A percentile compares a stretch with the other conserved stretches of the same genome.
Evolutionary conservation across 1,284 basidiomycete genomes (phyloP).

Genomic region (Marasmius fiardii): DNA sequence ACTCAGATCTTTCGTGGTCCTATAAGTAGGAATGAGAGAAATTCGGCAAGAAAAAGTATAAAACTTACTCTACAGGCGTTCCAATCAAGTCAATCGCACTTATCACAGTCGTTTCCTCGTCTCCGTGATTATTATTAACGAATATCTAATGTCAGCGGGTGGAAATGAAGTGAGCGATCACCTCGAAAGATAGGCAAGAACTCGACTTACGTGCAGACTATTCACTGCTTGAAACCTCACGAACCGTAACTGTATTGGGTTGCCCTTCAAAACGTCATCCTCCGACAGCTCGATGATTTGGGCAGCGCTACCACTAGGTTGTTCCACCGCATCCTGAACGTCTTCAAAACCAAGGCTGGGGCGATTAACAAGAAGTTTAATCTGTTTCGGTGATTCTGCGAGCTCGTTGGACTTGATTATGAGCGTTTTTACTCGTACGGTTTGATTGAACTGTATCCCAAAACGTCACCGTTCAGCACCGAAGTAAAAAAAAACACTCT

Average conservation of each 20-base stretch:
- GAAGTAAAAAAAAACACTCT: neutral
- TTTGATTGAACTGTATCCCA: slow-evolving; percentile 67
- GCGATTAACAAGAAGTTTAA: slow-evolving; percentile 71
- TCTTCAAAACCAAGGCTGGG: slow-evolving; percentile 68
- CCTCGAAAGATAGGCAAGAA: neutral
- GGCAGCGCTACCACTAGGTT: slow-evolving; percentile 44
- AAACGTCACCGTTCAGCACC: neutral
- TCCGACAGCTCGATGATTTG: slow-evolving; percentile 53
- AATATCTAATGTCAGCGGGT: slow-evolving; percentile 67
- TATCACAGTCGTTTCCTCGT: slow-evolving; percentile 72
- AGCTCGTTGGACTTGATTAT: slow-evolving; percentile 50
- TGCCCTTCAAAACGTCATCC: slow-evolving; percentile 53
- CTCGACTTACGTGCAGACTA: slow-evolving; percentile 60
- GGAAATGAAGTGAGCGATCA: too few species aligned
- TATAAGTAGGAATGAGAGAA: slow-evolving; percentile 21
- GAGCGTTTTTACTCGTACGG: slow-evolving; percentile 72
- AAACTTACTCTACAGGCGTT: slow-evolving; percentile 54
- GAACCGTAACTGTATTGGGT: slow-evolving; percentile 60
- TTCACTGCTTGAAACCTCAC: slow-evolving; percentile 81
- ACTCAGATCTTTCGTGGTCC: slow-evolving; percentile 54
- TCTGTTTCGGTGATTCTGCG: slow-evolving; percentile 56
- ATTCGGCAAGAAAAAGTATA: neutral
- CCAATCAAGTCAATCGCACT: slow-evolving; percentile 77
- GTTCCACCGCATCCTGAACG: slow-evolving; percentile 48
- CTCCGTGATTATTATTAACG: slow-evolving; percentile 73